Conservation (phyloP, 306 rosid species). For the Castanospermum australe region DNA sequence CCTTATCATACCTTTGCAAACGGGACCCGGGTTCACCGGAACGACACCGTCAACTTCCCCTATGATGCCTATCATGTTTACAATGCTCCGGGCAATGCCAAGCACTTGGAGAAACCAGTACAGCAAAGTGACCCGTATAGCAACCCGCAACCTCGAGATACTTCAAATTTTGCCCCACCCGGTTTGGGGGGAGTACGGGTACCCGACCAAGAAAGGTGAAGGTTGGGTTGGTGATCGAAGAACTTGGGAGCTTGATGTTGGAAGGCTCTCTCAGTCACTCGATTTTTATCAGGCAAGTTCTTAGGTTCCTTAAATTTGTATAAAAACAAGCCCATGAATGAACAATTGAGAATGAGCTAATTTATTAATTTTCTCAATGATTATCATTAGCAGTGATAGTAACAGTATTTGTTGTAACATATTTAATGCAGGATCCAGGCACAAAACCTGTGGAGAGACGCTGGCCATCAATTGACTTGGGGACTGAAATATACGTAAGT, state of each 20-base stretch:
- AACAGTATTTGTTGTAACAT: not conserved
- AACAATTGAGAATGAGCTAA: not conserved
- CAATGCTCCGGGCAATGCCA: slow-evolving; percentile 55
- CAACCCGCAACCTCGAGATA: slow-evolving; percentile 71
- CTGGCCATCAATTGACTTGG: slow-evolving; percentile 37
- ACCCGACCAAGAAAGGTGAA: slow-evolving; percentile 56
- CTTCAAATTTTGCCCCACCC: slow-evolving; percentile 62
- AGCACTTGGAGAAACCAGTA: slow-evolving; percentile 42
- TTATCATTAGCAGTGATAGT: not conserved
- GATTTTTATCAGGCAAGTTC: slow-evolving; percentile 58
- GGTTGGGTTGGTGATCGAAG: slow-evolving; percentile 64
- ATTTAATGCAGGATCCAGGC: slow-evolving; percentile 31
- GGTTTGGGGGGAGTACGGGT: slow-evolving; percentile 64
- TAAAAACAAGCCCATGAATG: not conserved
- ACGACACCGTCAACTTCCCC: slow-evolving; percentile 43
- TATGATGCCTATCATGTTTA: slow-evolving; percentile 59
- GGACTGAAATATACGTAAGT: slow-evolving; percentile 36
- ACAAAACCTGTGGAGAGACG: slow-evolving; percentile 28
- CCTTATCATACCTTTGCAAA: slow-evolving; percentile 61
- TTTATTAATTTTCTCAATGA: not conserved
- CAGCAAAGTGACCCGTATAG: slow-evolving; percentile 55
- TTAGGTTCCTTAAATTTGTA: not conserved
- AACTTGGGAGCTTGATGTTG: slow-evolving; percentile 72
- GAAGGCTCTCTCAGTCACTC: slow-evolving; percentile 62
- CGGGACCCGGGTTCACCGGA: slow-evolving; percentile 48